Percentiles rank a stretch among this genome's conserved stretches.
Conservation (phyloP, 257 asterid species). For the Solanum appendiculatum region DNA sequence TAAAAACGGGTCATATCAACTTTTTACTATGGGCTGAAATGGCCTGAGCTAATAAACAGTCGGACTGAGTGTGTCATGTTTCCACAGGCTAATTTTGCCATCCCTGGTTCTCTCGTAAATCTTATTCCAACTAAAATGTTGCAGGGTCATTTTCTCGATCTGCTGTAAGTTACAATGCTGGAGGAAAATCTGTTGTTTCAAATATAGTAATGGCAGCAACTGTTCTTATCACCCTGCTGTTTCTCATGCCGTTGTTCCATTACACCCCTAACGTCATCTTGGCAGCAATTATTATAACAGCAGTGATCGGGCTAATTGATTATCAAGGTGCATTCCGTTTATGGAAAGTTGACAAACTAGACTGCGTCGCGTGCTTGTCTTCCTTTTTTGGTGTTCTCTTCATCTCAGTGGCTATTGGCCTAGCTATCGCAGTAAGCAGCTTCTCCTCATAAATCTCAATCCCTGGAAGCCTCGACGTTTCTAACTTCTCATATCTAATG, state of each 20-base stretch:
- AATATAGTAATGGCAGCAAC: conserved; percentile 74
- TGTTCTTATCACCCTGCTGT: conserved; percentile 66
- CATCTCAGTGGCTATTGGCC: conserved; percentile 94
- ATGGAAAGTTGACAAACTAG: conserved; percentile 95
- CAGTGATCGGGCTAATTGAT: conserved; percentile 88
- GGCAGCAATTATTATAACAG: conserved; percentile 87
- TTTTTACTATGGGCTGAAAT: background rate
- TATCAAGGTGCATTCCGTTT: conserved; percentile 54
- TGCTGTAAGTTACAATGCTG: conserved; percentile 87
- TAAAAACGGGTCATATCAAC: too few relatives aligned
- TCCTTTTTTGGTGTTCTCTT: conserved; percentile 89
- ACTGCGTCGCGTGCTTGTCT: conserved; percentile 68
- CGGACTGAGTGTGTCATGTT: too few relatives aligned
- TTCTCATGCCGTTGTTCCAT: conserved; percentile 79
- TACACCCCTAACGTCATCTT: conserved; percentile 81
- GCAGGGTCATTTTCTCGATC: conserved; percentile 93
- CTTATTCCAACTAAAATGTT: background rate
- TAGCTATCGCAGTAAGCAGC: conserved; percentile 78
- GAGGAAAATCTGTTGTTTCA: conserved; percentile 72
- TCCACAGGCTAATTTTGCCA: background rate
- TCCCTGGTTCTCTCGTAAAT: background rate
- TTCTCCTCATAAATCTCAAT: background rate
- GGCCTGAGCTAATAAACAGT: too few relatives aligned
- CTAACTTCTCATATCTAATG: background rate
- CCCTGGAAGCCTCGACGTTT: background rate